These are phyloP conservation scores for Russula dissimulans DNA, from an alignment of 768 basidiomycete genomes.

Conservation along the genomic window DNA sequence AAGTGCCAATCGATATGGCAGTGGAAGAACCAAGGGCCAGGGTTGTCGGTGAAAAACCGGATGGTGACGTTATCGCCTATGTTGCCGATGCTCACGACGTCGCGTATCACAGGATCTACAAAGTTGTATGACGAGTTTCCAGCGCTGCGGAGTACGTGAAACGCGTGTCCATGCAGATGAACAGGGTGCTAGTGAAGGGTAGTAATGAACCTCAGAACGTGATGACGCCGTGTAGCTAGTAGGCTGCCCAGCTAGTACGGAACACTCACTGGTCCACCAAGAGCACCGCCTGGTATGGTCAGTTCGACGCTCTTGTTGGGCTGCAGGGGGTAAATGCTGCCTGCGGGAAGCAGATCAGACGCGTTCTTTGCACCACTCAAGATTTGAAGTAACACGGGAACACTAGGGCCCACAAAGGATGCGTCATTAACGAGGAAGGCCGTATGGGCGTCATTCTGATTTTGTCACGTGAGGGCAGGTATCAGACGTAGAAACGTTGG, in stretches of 20 bases:
- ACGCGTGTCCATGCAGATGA: constrained; percentile 15
- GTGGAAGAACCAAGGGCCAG: constrained; percentile 26
- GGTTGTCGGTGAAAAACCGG: constrained; percentile 26
- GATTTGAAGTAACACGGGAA: constrained; percentile 51
- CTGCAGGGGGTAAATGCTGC: constrained; percentile 39
- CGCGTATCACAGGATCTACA: constrained; percentile 18
- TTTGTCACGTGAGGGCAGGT: background rate
- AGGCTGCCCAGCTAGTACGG: no score
- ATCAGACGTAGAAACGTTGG: background rate
- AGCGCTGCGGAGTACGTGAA: constrained; percentile 6
- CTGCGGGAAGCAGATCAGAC: constrained; percentile 39
- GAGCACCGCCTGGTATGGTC: constrained; percentile 35
- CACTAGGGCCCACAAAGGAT: constrained; percentile 32
- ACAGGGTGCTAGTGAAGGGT: constrained; percentile 9
- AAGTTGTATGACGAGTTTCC: constrained; percentile 15
- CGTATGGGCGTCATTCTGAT: background rate
- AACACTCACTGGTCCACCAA: constrained; percentile 25
- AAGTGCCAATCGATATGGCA: constrained; percentile 28
- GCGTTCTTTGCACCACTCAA: constrained; percentile 43
- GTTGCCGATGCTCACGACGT: constrained; percentile 19
- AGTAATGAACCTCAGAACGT: background rate
- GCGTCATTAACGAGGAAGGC: constrained; percentile 30
- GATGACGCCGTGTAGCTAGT: no score
- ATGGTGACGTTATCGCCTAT: constrained; percentile 20
- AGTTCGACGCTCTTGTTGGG: constrained; percentile 40